Evolutionary conservation across 345 rosid species (phyloP), one percentile per base, ranked within the genome.

Genomic region (Arabidopsis suecica): DNA sequence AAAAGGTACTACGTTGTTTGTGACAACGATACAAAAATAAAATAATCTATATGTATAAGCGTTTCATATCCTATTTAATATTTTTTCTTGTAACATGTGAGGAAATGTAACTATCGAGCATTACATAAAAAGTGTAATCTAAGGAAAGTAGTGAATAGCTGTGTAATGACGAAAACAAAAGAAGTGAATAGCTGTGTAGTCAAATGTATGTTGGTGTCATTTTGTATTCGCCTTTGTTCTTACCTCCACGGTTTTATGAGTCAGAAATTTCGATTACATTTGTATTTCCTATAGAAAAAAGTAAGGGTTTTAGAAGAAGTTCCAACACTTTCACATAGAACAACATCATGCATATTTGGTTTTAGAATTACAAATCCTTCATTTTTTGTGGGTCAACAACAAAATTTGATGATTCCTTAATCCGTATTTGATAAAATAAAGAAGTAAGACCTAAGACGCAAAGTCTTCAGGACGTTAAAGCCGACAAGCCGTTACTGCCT

Each of bases 401-500:
- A 61, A 13, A 61, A 13, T 23, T 40, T 44, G 16, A 14, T 42
- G 18, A 16, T 16, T 16, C 18, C 18, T 16, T 16, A 16, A 16
- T 7, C 33, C 50, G 23, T 40, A 23, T 22, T 61, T 61, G 12
- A 28, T 25, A 22, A 22, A 6, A 20, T 20, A 25, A 37, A 7
- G 23, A 13, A 12, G 3, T 16, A 16, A 16, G 18, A 22, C 36
- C 0, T 34, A 50, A 37, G 22, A 67, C 25, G 38, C 40, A n/a
- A 55, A 28, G 25, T 54, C 18, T 10, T 7, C 25, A 69, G 32
- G 30, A 69, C 20, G 50, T 60, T 47, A 34, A 58, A 33, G 66
- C 66, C 58, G 48, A 70, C 74, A 59, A 71, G 37, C 66, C n/a
- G 47, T 33, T 42, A 70, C 45, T 36, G 11, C n/a, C 9, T 33